A percentile compares a stretch with the other conserved stretches of the same genome.
Evolutionary conservation across 2,329 filamentous ascomycete genomes (phyloP).

Genomic region (Alternaria incomplexa): DNA sequence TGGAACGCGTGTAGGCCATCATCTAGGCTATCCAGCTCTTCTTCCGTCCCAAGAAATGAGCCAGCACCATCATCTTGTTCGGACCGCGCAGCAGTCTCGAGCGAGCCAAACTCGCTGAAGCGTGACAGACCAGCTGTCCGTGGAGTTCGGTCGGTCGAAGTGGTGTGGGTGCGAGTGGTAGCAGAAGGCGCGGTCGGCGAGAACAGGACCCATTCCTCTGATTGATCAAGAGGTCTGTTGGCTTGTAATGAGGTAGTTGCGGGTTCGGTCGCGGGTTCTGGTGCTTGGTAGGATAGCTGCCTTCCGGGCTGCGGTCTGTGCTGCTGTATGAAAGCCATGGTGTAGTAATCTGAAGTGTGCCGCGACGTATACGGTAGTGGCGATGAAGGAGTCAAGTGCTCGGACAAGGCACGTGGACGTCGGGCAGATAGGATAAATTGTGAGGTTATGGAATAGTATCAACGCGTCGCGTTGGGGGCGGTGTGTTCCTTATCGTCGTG

Average conservation of each 20-base stretch:
- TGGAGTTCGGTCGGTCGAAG: slow-evolving; percentile 67
- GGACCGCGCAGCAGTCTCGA: slow-evolving; percentile 72
- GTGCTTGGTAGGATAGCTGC: slow-evolving; percentile 42
- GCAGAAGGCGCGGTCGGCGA: slow-evolving; percentile 66
- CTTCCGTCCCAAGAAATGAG: slow-evolving; percentile 54
- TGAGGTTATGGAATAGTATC: not conserved
- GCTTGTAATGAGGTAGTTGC: slow-evolving; percentile 45
- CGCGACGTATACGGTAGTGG: slow-evolving; percentile 15
- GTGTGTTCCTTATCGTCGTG: slow-evolving; percentile 16
- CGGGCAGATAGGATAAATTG: slow-evolving; percentile 12
- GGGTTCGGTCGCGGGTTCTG: slow-evolving; percentile 31
- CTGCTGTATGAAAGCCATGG: slow-evolving; percentile 50
- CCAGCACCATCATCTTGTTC: slow-evolving; percentile 47
- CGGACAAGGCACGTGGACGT: slow-evolving; percentile 24
- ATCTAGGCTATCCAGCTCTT: slow-evolving; percentile 89
- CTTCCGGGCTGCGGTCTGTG: slow-evolving; percentile 45
- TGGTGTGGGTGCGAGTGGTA: slow-evolving; percentile 72
- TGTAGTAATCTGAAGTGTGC: slow-evolving; percentile 10
- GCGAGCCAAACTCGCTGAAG: slow-evolving; percentile 80
- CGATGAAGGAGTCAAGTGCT: slow-evolving; percentile 19
- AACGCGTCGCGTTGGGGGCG: slow-evolving; percentile 13
- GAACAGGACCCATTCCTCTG: slow-evolving; percentile 97
- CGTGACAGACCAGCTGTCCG: slow-evolving; percentile 73
- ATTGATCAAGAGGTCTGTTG: slow-evolving; percentile 66
- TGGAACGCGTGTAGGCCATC: slow-evolving; percentile 90